Evolutionary conservation across 306 rosid genomes (phyloP), one percentile per base, ranked within the genome.

Genomic region (Senna siamea): DNA sequence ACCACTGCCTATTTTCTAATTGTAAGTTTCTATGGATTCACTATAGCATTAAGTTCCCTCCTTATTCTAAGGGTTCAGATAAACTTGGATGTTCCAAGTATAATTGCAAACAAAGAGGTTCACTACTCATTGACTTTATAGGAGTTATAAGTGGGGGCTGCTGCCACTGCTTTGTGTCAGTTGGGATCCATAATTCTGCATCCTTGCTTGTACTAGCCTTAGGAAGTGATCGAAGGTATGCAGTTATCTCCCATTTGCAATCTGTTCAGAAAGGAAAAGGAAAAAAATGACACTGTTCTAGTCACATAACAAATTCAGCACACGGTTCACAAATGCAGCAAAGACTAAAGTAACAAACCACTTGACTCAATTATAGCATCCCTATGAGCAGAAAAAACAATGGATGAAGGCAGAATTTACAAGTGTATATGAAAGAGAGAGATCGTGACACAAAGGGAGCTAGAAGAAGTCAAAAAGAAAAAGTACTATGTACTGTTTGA

Each of bases 201-300:
- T 85, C 85, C 82, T 88, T 84, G 58, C 88, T 88, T 50, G 85
- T 75, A 18, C 88, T 59, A 2, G 78, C 76, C 73, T 76, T 73
- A 0, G 96, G 97, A 66, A 92, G 85, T 75, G 92, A 79, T 56
- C 69, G 83, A 62, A 92, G 89, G 76, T 85, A 92, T 12, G 87
- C 90, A 0, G 86, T 87, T 59, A 92, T 89, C 85, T 94, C 96
- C 96, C 99, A 92, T 77, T 86, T 79, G 87, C 86, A 81, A 75
- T 84, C 93, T 87, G 83, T 75, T 55, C 8, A 41, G 58, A 32
- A 57, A 37, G 1, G 51, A 41, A 60, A 53, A 57, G 68, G 62
- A 22, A 57, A 40, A 46, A 5, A 10, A 56, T 69, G 48, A 70
- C 22, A 55, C 48, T n/a, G 69, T 50, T 46, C 37, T 60, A 15